Base-by-base conservation (phyloP, 208 protist species). In the Trypanosomatidae sp. region DNA sequence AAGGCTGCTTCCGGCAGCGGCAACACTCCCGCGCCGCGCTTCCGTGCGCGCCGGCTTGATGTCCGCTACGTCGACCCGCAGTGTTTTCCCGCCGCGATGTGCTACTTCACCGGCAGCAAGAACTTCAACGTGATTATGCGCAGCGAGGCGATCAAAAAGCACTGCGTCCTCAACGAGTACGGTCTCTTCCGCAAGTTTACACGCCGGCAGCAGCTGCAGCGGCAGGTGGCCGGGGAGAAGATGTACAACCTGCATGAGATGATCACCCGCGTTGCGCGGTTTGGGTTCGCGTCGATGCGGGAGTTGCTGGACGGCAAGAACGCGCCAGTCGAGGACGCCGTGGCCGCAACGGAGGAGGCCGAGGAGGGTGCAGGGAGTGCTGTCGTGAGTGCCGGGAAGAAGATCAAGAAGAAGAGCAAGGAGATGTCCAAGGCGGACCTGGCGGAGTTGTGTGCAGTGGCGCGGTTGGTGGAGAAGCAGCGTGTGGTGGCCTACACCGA, bases 101-200 rank as follows among this genome's bases (percentile, higher is more conserved):
- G 96, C 19, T 98, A 98, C 85, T 98, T 98, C 84, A 98, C 95
- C 2, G 95, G 95, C n/a, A 96, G 90, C 73, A 95, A 97, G 58
- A 90, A 95, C 79, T 98, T 98, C 73, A 98, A 98, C 73, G 91
- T 96, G 3, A 71, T 88, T 19, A 96, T 98, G 92, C 92, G 95
- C 22, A 82, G 82, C 22, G 81, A 95, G 77, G 95, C 95, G 15
- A 89, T 95, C 58, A 93, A 93, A 73, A 77, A 84, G 66, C 71
- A 87, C 25, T 96, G 84, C 60, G 71, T 94, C 3, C 79, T 98
- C 41, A 96, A 95, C 69, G 91, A 98, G 77, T 96, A 97, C 69
- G 92, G 95, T 6, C 78, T 95, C 39, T 97, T 94, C 62, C 76
- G 80, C 8, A 88, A 88, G 64, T 73, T 62, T 3, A 62, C 74